Evolutionary conservation across 169 alveolate species (phyloP).

Genomic region (Amoebophrya sp.): DNA sequence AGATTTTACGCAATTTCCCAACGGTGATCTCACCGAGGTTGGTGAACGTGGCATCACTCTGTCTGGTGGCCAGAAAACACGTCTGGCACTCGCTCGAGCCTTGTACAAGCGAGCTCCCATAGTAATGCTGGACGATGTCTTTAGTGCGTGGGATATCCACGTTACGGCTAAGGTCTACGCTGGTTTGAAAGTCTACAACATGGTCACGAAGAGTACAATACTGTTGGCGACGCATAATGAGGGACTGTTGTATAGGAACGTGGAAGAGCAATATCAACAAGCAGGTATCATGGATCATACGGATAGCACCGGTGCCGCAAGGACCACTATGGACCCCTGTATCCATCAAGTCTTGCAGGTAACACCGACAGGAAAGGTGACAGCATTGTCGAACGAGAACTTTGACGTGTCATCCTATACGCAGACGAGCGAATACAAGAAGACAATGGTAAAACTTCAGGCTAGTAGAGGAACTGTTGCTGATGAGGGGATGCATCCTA

Average conservation of each 20-base stretch:
- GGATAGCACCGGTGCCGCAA: no score
- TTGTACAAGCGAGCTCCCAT: neutral
- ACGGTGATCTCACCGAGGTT: neutral
- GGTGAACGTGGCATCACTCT: constrained; percentile 1
- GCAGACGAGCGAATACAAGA: neutral
- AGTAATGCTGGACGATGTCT: neutral
- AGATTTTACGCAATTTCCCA: neutral
- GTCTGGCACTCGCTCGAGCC: neutral
- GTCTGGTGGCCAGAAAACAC: neutral
- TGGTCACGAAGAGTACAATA: neutral
- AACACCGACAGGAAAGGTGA: neutral
- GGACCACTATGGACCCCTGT: no score
- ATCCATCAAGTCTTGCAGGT: neutral
- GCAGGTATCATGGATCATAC: no score
- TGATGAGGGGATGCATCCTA: neutral
- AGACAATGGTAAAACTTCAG: neutral
- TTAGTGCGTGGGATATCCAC: neutral
- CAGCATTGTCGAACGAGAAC: neutral
- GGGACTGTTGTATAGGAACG: neutral
- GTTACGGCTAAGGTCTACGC: neutral
- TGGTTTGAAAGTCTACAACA: neutral
- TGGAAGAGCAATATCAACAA: neutral
- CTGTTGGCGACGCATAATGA: neutral
- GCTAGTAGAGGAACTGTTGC: neutral
- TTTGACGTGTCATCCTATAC: neutral